These are phyloP conservation scores for Plasmodium gonderi DNA, from an alignment of 169 alveolate species.

Conservation along the genomic window DNA sequence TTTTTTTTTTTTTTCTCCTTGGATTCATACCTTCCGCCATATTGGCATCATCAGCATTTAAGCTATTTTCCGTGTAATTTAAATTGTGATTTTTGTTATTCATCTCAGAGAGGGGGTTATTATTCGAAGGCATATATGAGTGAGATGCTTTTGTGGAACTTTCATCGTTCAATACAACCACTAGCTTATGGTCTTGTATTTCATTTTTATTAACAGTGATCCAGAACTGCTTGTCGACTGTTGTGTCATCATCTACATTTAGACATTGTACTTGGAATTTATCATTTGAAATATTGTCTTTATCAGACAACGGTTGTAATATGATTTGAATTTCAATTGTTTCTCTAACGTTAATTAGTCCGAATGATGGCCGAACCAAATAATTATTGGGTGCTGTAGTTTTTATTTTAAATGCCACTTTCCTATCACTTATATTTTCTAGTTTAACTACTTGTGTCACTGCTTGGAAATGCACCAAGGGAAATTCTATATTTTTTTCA, in stretches of 20 bases:
- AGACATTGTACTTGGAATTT: constrained; percentile 88
- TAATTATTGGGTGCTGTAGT: constrained; percentile 91
- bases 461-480: constrained; percentile 89
- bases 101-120: constrained; percentile 83
- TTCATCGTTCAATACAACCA: constrained; percentile 88
- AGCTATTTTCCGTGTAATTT: constrained; percentile 81
- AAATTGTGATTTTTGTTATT: constrained; percentile 79
- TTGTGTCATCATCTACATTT: constrained; percentile 81
- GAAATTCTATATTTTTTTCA: constrained; percentile 89
- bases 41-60: constrained; percentile 67
- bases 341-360: constrained; percentile 87
- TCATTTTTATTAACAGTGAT: constrained; percentile 84
- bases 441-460: constrained; percentile 85
- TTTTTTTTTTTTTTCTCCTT: background rate
- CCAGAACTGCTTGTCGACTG: constrained; percentile 89
- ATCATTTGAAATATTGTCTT: constrained; percentile 85
- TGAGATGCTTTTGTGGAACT: constrained; percentile 77
- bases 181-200: constrained; percentile 87
- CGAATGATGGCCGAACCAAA: constrained; percentile 89
- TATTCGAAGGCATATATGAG: constrained; percentile 79
- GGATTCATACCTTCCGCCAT: constrained; percentile 37
- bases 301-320: constrained; percentile 88
- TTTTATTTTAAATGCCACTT: constrained; percentile 90
- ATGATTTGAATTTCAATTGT: constrained; percentile 86
- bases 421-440: constrained; percentile 85